Evolutionary conservation across 2,329 filamentous ascomycete species (phyloP), one percentile per base, ranked within the genome.

Genomic region (Fusarium nematophilum): DNA sequence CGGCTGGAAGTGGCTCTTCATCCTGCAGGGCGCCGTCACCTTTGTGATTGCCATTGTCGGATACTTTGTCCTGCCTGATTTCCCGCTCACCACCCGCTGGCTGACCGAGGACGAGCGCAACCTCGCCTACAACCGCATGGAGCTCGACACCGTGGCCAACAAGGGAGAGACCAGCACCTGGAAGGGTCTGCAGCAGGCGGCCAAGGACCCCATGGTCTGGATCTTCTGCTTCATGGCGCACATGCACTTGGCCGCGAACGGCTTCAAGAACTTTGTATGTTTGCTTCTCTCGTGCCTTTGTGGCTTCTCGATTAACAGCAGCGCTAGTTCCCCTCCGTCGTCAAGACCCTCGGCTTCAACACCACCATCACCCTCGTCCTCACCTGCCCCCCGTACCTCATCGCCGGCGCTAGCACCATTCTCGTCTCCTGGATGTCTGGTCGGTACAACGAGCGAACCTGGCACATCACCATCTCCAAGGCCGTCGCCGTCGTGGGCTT

Each of bases 1-100:
- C 3, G 72, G 72, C 2, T 74, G 73, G 73, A 70, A 68, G 39
- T 75, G 73, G 69, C 78, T 90, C 0, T 90, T 90, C 70, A 88
- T 90, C 42, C 84, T 90, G 6, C 87, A 90, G 70, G 88, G 88
- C 11, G 76, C 79, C 2, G 79, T 73, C 9, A 71, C 71, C 2
- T 67, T 72, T 8, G 55, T 69, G 10, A 61, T 72, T 7, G 69
- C 69, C 7, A 27, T 73, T 7, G 6, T 44, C 0, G 67, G 70
- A 4, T 73, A 64, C 49, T 73, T 72, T 21, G 15, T 72, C 21
- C 65, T 74, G 1, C 72, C 72, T 1, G 70, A 72, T 9, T 80
- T 38, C 74, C 81, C 70, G 4, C 79, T 78, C 25, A 81, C 81
- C 2, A 72, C 79, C 0, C 68, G 73, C 9, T 72, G 70, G 33